These are phyloP conservation scores for Amphicarpaea edgeworthii DNA, from an alignment of 306 rosid genomes.

Conservation along the genomic window DNA sequence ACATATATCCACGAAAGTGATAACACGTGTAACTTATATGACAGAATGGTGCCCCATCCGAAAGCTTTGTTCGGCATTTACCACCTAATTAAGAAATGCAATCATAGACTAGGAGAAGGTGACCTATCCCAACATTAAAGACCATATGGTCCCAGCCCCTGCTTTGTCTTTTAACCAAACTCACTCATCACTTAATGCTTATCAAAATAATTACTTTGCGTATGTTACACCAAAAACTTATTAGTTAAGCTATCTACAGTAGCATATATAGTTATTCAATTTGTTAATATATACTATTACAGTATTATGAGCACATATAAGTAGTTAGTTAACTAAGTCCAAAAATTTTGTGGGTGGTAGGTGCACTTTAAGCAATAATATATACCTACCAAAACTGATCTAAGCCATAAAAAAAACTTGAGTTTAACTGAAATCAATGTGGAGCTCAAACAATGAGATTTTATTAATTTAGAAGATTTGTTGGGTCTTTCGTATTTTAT, in stretches of 20 bases:
- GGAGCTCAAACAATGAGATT: constrained; percentile 8
- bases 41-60: constrained; percentile 3
- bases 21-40: constrained; percentile 3
- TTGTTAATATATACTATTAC: background rate
- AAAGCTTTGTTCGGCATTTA: constrained; percentile 27
- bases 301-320: background rate
- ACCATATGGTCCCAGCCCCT: constrained; percentile 33
- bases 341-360: constrained; percentile 38
- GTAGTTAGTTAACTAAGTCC: constrained; percentile 36
- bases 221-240: constrained; percentile 34
- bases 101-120: constrained; percentile 28
- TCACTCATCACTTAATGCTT: background rate
- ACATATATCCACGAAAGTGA: constrained; percentile 37
- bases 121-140: constrained; percentile 26
- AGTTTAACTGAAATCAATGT: background rate
- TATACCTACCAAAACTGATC: constrained; percentile 30
- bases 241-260: constrained; percentile 35
- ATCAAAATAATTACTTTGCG: constrained; percentile 19
- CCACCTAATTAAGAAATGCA: constrained; percentile 29
- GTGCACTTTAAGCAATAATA: constrained; percentile 33
- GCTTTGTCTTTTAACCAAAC: constrained; percentile 38
- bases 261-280: background rate
- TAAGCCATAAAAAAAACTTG: background rate
- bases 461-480: background rate
- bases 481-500: background rate